phyloP scores from a whole-genome alignment of 495 filamentous ascomycete genomes.

The Trichoderma parareesei region DNA sequence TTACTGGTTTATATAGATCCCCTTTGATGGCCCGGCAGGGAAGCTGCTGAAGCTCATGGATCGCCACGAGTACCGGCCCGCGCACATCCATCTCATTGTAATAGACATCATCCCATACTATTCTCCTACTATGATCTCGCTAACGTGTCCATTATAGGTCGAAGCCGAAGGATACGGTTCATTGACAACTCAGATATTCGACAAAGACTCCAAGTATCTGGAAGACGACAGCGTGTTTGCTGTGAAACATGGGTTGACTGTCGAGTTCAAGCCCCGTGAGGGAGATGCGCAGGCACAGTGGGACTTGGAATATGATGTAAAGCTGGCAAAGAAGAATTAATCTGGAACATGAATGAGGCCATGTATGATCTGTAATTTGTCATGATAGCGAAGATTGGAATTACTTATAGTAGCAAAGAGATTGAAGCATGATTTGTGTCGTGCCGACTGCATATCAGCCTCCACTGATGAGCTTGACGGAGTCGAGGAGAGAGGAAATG shows the following conservation, averaged over 20 bases:
- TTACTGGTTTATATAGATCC: conserved; percentile 29
- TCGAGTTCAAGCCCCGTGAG: conserved; percentile 53
- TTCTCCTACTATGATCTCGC: neutral
- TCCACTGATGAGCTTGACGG: no score
- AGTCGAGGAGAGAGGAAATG: no score
- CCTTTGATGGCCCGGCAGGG: conserved; percentile 53
- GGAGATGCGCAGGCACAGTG: conserved; percentile 53
- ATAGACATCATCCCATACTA: conserved; percentile 10
- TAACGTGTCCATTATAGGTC: conserved; percentile 14
- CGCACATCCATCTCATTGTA: conserved; percentile 65
- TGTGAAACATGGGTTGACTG: conserved; percentile 65
- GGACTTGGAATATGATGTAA: conserved; percentile 51
- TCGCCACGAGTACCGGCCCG: conserved; percentile 63
- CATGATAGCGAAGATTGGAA: neutral
- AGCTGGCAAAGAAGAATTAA: conserved; percentile 20
- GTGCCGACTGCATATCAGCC: no score
- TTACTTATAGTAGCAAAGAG: no score
- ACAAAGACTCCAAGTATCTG: conserved; percentile 53
- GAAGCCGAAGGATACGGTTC: conserved; percentile 33
- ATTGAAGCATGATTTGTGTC: no score
- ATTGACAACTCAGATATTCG: conserved; percentile 68
- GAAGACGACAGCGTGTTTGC: conserved; percentile 66
- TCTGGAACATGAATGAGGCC: neutral
- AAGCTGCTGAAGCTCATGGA: conserved; percentile 50
- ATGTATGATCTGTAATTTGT: no score